Evolutionary conservation across 768 basidiomycete genomes (phyloP).

Genomic region (Tylopilus cervinicoccineus): DNA sequence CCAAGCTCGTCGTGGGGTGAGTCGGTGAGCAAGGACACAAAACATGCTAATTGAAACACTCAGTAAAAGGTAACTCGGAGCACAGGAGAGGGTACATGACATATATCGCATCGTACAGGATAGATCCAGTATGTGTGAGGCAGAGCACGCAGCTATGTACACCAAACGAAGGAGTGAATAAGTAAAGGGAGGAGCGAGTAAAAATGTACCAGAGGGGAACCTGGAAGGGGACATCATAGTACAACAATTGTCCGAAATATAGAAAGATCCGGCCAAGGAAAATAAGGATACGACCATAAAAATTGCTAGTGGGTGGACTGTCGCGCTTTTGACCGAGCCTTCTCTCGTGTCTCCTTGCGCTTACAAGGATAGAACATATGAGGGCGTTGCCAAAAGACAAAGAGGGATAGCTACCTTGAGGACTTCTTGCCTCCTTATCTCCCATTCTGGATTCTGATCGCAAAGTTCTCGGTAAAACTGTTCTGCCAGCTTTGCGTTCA

Average conservation of each 20-base stretch:
- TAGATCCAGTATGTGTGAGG: neutral
- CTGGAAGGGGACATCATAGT: conserved; percentile 7
- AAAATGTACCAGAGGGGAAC: conserved; percentile 4
- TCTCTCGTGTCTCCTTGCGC: conserved; percentile 29
- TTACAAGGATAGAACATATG: conserved; percentile 13
- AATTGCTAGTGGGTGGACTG: conserved; percentile 12
- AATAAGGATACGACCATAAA: conserved; percentile 32
- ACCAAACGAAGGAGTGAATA: neutral
- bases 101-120: conserved; percentile 17
- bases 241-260: conserved; percentile 26
- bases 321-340: conserved; percentile 20
- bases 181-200: neutral
- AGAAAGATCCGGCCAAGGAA: conserved; percentile 14
- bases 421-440: conserved; percentile 47
- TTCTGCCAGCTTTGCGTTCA: conserved; percentile 42
- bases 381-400: conserved; percentile 1
- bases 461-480: conserved; percentile 55
- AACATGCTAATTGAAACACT: neutral
- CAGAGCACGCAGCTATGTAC: conserved; percentile 11
- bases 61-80: neutral
- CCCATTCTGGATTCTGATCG: conserved; percentile 59
- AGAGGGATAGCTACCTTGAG: conserved; percentile 39
- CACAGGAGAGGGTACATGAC: neutral
- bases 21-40: neutral
- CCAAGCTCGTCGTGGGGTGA: conserved; percentile 20